Base-by-base conservation (phyloP, 371 early-diverging fungal genomes). In the Rhizopus stolonifer region DNA sequence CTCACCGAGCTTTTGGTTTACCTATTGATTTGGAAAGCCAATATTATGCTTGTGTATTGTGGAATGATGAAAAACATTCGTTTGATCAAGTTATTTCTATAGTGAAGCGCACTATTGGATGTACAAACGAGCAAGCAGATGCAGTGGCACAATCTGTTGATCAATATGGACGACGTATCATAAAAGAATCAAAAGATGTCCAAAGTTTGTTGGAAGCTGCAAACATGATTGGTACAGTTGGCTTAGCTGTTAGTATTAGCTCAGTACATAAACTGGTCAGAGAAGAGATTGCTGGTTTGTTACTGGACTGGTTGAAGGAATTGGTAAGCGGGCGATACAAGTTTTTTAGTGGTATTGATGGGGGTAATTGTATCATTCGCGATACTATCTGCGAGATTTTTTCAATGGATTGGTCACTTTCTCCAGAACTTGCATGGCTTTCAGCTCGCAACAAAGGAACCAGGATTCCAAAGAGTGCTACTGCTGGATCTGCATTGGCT, bases 21-120 rank as follows among this genome's bases (percentile, higher is more conserved):
- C 71, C 72, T 25, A 56, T 46, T 5, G 40, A 53, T 24, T 17
- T 24, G 8, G 34, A 34, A 17, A 58, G 40, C 4, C 64, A 61
- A 19, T 51, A 42, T 1, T 89, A 80, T 56, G 81, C 84, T 0
- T 79, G 87, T 48, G 77, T 93, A n/a, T 74, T 98, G 36, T 98
- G 96, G 96, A 96, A 98, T 67, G 98, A 98, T 67, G 96, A 98
- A 65, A 76, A 79, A 15, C 98, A 98, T 60, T 91, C 92, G 1
- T 96, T 94, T 69, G 80, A 89, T 52, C 90, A 91, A 46, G 96
- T 95, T 26, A 95, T 94, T 44, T 79, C 82, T 31, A 82, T 87
- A 40, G 86, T 93, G 29, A 69, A 69, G 17, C 71, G 75, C 13
- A 86, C 90, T 4, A 81, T 85, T 19, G 56, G 65, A 15, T 87